Base-by-base conservation (phyloP, 176 grass and related monocot genomes). In the Oryza rufipogon region DNA sequence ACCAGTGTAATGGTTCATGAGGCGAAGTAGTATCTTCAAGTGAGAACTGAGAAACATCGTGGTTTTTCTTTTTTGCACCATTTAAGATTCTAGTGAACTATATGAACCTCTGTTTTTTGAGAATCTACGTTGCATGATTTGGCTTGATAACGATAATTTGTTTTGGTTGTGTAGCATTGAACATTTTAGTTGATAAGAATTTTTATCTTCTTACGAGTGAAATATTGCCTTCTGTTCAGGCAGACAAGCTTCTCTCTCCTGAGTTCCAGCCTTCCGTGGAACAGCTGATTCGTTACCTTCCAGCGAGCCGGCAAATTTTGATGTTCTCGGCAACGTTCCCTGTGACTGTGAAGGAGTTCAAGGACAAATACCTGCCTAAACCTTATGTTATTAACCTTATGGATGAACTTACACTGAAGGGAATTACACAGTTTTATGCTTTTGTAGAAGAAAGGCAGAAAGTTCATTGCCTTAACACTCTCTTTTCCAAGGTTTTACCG, bases 251-350 rank as follows among this genome's bases (percentile, higher is more conserved):
- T 81, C 92, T 97, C 16, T 92, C 92, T 66, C 95, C 86, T 63
- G 95, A 97, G 83, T 97, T 97, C 78, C 90, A 95, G 84, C 92
- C 92, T 89, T 91, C 92, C 0, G 77, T 97, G 15, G 87, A 97
- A 72, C 92, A 97, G 46, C 73, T 97, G 73, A 89, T 97, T 70
- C 79, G 75, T 45, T 97, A 91, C 82, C 84, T 97, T 38, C 90
- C 95, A 60, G 49, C 51, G 3, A 93, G 71, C 84, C 60, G 95
- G 54, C 95, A 97, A 46, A 86, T 97, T 74, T 89, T 97, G 69
- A 88, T 97, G 92, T 97, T 98, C 76, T 98, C 96, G n/a, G 96
- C 96, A n/a, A 98, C 96, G 41, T 98, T 98, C 36, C 96, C 96
- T 87, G 93, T 98, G 28, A 95, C 93, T 33, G 93, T 95, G 45